phyloP scores from a whole-genome alignment of 1,284 basidiomycete genomes.

The Ganoderma resinaceum region DNA sequence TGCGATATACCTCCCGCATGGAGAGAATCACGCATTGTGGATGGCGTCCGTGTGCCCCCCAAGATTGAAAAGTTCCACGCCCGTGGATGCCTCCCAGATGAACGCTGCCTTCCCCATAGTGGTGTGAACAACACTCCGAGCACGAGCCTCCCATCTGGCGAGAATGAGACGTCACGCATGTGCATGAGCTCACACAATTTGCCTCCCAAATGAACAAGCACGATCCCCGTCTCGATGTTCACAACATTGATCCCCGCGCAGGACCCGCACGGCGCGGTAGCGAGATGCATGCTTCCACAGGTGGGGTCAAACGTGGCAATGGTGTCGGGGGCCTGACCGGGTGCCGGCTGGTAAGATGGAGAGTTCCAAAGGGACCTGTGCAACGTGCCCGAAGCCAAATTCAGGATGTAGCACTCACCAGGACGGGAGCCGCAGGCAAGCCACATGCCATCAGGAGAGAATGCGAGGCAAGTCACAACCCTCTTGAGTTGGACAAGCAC shows the following conservation, averaged over 20 bases:
- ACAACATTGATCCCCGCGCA: background rate
- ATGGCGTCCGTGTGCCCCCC: background rate
- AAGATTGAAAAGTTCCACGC: background rate
- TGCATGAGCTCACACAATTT: background rate
- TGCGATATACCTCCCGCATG: background rate
- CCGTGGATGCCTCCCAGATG: background rate
- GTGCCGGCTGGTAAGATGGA: background rate
- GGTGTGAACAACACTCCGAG: too few relatives aligned
- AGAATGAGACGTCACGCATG: background rate
- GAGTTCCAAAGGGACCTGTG: background rate
- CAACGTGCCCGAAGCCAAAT: background rate
- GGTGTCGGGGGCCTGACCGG: too few relatives aligned
- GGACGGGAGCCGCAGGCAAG: background rate
- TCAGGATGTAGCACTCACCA: background rate
- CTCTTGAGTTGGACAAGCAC: background rate
- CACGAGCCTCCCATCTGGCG: background rate
- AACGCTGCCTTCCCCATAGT: background rate
- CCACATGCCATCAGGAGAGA: background rate
- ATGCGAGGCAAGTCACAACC: background rate
- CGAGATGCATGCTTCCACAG: background rate
- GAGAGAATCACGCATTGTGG: background rate
- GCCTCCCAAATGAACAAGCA: background rate
- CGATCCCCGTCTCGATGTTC: background rate
- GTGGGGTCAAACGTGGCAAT: background rate
- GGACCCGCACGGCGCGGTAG: background rate